These are phyloP conservation scores for Fennellomyces sp. DNA, from an alignment of 371 early-diverging fungal species.

Conservation along the genomic window DNA sequence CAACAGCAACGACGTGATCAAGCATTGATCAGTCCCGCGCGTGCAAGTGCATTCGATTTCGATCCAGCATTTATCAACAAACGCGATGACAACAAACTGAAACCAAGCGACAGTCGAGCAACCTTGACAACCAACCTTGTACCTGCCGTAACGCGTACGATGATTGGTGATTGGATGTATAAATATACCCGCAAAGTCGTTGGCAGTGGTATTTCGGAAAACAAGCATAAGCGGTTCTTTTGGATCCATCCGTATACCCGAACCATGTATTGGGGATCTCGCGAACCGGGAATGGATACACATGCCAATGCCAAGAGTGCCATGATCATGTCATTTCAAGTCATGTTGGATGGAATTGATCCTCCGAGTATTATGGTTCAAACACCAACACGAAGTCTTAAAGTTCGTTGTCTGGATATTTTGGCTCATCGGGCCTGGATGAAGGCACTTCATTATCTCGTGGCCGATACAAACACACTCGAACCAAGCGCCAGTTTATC, in stretches of 20 bases:
- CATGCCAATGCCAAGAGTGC: constrained; percentile 46
- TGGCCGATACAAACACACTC: neutral
- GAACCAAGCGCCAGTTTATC: neutral
- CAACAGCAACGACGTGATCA: neutral
- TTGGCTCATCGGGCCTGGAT: constrained; percentile 20
- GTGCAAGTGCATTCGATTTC: constrained; percentile 12
- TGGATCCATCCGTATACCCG: constrained; percentile 86
- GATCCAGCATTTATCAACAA: constrained; percentile 13
- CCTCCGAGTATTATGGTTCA: constrained; percentile 17
- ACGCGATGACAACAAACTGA: neutral
- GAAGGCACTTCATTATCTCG: constrained; percentile 9
- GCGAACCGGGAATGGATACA: constrained; percentile 59
- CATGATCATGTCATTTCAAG: constrained; percentile 22
- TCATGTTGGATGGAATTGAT: constrained; percentile 12
- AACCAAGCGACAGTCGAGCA: neutral
- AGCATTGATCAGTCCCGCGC: constrained; percentile 11
- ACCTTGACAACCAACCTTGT: constrained; percentile 4
- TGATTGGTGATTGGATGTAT: constrained; percentile 78
- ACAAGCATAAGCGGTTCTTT: constrained; percentile 71
- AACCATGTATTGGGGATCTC: constrained; percentile 76
- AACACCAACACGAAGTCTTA: constrained; percentile 14
- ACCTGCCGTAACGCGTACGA: constrained; percentile 65
- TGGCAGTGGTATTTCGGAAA: constrained; percentile 59
- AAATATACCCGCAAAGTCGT: constrained; percentile 68
- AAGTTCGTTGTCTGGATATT: constrained; percentile 20